Evolutionary conservation across 306 rosid species (phyloP), one percentile per base, ranked within the genome.

Genomic region (Cicer chorassanicum): DNA sequence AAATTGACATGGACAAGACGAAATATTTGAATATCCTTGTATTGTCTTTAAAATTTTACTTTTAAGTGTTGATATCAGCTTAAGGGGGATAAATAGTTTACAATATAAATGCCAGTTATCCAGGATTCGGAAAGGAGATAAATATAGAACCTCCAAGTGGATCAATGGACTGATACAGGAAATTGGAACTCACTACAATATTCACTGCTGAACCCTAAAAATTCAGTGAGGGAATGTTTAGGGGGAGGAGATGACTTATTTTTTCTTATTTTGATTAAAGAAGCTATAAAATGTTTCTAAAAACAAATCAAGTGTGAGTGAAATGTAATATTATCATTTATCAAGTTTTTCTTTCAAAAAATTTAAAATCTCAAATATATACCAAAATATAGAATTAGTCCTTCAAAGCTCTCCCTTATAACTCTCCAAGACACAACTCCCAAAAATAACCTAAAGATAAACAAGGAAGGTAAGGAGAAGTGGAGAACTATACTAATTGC

Each of bases 91-190:
- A 66, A 41, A 24, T 19, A 24, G 41, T 48, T 55, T 65, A 46
- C 18, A 78, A 6, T 51, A 62, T 51, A 24, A 64, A 46, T 44
- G 11, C 11, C 54, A 71, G 12, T 24, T 38, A 19, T 53, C 71
- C 48, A 34, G 24, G 45, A 65, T 9, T 63, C 54, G 59, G 44
- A 14, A 51, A 51, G 36, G 36, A 34, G 9, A 68, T 53, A 15
- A 49, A 63, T 56, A 50, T 65, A 67, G 11, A 82, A 18, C 54
- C 68, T 61, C 41, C 8, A 7, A 68, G 38, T 67, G 13, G 55
- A 67, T 38, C 38, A 45, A 68, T 50, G 44, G 38, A 14, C 50
- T 24, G 6, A 59, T 18, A 10, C 51, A 43, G 42, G 48, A 62
- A 62, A 38, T 68, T 44, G 16, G 38, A 62, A 62, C 65, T 39